Evolutionary conservation across 345 rosid genomes (phyloP).

Genomic region (Geranium brycei): DNA sequence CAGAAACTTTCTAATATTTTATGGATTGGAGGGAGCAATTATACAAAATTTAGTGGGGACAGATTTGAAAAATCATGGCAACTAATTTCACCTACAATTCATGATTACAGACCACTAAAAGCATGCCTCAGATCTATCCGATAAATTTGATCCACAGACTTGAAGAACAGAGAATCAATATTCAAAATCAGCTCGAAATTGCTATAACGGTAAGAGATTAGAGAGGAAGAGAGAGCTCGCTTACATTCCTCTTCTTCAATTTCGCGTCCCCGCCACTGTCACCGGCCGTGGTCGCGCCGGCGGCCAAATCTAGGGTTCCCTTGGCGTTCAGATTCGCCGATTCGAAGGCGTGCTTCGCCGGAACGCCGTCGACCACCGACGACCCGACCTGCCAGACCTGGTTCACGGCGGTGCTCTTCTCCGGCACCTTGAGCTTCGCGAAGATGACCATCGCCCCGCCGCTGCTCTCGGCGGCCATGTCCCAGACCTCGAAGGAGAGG

Average conservation of each 20-base stretch:
- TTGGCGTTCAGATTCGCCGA: conserved; percentile 1
- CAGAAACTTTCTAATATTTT: too few species aligned
- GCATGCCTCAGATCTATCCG: too few species aligned
- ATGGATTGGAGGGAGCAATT: too few species aligned
- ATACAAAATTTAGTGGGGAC: too few species aligned
- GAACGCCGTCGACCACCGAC: neutral
- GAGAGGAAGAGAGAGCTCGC: conserved; percentile 1
- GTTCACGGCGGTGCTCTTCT: neutral
- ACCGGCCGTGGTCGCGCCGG: neutral
- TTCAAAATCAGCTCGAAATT: too few species aligned
- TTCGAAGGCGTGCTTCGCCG: neutral
- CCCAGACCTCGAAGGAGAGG: conserved; percentile 13
- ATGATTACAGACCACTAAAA: too few species aligned
- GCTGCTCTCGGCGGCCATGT: conserved; percentile 7
- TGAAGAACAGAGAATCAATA: too few species aligned
- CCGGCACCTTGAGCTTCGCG: conserved; percentile 8
- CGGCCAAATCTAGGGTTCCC: neutral
- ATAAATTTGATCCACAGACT: too few species aligned
- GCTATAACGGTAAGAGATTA: too few species aligned
- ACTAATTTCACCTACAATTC: too few species aligned
- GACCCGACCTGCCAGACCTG: conserved; percentile 1
- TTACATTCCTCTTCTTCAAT: conserved; percentile 47
- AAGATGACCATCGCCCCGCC: conserved; percentile 11
- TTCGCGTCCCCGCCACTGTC: conserved; percentile 19
- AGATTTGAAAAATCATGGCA: too few species aligned